Evolutionary conservation across 805 yeast genomes (phyloP).

Genomic region (Metschnikowia sp.): DNA sequence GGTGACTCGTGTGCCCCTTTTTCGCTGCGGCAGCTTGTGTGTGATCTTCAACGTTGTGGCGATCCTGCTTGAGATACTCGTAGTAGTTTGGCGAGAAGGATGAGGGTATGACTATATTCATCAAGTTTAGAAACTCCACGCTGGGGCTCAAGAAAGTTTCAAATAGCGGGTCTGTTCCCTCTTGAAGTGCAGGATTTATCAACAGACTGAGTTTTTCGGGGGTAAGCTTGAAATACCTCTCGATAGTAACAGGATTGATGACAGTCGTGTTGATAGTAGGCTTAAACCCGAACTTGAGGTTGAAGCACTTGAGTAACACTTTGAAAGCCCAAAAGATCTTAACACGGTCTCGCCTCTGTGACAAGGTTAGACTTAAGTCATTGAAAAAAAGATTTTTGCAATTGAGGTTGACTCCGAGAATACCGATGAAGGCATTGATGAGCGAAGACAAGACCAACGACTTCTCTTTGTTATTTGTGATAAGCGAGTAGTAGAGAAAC

Average conservation of each 20-base stretch:
- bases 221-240: constrained; percentile 41
- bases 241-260: constrained; percentile 46
- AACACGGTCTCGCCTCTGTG: constrained; percentile 38
- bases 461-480: constrained; percentile 41
- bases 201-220: constrained; percentile 40
- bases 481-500: constrained; percentile 46
- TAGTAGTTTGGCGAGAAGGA: constrained; percentile 46
- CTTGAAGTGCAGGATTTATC: constrained; percentile 19
- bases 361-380: constrained; percentile 40
- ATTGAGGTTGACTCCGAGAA: constrained; percentile 41
- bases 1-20: constrained; percentile 18
- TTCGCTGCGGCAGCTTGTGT: constrained; percentile 1
- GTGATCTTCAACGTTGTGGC: constrained; percentile 12
- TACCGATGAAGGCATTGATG: constrained; percentile 42
- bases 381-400: constrained; percentile 42
- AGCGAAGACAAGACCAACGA: constrained; percentile 35
- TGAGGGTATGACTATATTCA: constrained; percentile 44
- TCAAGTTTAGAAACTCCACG: constrained; percentile 40
- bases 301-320: constrained; percentile 39
- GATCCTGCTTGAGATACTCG: constrained; percentile 32
- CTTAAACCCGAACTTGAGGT: constrained; percentile 43
- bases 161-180: constrained; percentile 30
- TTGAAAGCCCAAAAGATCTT: constrained; percentile 47
- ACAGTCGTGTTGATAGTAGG: constrained; percentile 46
- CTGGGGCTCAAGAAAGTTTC: constrained; percentile 38